phyloP scores from a whole-genome alignment of 208 protist genomes.

The Polymyxa betae region DNA sequence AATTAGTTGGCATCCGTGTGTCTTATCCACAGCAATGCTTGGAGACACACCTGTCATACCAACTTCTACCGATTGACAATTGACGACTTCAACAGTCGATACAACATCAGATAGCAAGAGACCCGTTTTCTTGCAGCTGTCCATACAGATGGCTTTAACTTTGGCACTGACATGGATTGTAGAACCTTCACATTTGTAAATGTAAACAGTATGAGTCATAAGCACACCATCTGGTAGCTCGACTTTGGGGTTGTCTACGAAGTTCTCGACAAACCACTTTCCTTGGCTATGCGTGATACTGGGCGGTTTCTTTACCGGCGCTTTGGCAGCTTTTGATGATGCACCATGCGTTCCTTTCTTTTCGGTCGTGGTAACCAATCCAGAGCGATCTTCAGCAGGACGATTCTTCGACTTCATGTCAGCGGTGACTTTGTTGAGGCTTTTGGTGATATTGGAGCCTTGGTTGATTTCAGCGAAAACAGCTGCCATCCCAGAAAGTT shows the following conservation, averaged over 20 bases:
- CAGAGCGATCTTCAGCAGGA: background rate
- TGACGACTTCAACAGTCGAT: slow-evolving; percentile 53
- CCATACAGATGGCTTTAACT: slow-evolving; percentile 51
- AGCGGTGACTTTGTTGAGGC: slow-evolving; percentile 52
- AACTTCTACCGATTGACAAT: slow-evolving; percentile 49
- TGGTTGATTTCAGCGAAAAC: slow-evolving; percentile 58
- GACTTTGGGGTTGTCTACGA: background rate
- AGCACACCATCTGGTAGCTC: slow-evolving; percentile 27
- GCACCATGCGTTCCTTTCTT: background rate
- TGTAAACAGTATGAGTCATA: slow-evolving; percentile 53
- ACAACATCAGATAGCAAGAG: slow-evolving; percentile 54
- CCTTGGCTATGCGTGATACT: background rate
- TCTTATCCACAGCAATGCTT: slow-evolving; percentile 54
- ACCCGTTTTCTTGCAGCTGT: slow-evolving; percentile 50
- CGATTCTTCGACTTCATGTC: slow-evolving; percentile 53
- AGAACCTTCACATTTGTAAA: slow-evolving; percentile 48
- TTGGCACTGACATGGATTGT: slow-evolving; percentile 17
- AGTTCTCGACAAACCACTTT: slow-evolving; percentile 4
- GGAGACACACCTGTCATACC: background rate
- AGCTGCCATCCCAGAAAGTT: slow-evolving; percentile 36
- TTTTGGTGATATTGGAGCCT: slow-evolving; percentile 1
- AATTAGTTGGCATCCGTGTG: slow-evolving; percentile 34
- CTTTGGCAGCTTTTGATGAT: background rate
- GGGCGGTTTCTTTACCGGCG: background rate
- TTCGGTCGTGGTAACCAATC: background rate